phyloP scores from a whole-genome alignment of 148 eudicot species.

The Nepenthes gracilis region DNA sequence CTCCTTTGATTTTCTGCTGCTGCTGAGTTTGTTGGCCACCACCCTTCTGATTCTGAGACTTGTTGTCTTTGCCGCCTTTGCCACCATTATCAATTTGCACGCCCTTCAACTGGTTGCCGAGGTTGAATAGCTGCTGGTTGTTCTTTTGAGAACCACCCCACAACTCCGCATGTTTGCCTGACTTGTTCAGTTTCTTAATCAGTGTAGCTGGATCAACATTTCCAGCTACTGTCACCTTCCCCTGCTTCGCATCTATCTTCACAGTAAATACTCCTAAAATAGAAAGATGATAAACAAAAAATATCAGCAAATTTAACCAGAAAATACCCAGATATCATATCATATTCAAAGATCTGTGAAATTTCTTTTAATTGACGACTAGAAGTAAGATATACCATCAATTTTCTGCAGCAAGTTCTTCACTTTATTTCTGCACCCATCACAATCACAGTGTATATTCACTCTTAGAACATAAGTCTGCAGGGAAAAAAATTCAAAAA shows the following conservation, averaged over 20 bases:
- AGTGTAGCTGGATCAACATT: slow-evolving; percentile 53
- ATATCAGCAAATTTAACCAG: background rate
- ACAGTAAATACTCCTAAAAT: slow-evolving; percentile 44
- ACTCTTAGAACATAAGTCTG: slow-evolving; percentile 77
- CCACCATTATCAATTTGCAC: slow-evolving; percentile 28
- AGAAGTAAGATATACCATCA: slow-evolving; percentile 37
- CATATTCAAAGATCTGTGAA: background rate
- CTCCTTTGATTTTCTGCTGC: slow-evolving; percentile 32
- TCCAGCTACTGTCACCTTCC: slow-evolving; percentile 79
- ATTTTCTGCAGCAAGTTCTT: slow-evolving; percentile 60
- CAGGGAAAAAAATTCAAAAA: background rate
- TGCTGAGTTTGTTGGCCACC: slow-evolving; percentile 15
- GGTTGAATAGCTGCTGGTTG: slow-evolving; percentile 10
- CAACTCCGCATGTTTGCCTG: slow-evolving; percentile 82
- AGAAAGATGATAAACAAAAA: background rate
- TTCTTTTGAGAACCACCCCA: slow-evolving; percentile 41
- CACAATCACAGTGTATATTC: slow-evolving; percentile 87
- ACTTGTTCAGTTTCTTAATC: slow-evolving; percentile 55
- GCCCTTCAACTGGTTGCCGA: slow-evolving; percentile 44
- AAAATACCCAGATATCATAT: background rate
- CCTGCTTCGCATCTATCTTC: slow-evolving; percentile 55
- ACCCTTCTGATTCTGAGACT: slow-evolving; percentile 13
- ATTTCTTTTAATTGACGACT: background rate
- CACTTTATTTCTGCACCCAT: slow-evolving; percentile 77
- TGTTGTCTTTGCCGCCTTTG: slow-evolving; percentile 14